phyloP scores from a whole-genome alignment of 306 rosid genomes.

The Acacia crassicarpa region DNA sequence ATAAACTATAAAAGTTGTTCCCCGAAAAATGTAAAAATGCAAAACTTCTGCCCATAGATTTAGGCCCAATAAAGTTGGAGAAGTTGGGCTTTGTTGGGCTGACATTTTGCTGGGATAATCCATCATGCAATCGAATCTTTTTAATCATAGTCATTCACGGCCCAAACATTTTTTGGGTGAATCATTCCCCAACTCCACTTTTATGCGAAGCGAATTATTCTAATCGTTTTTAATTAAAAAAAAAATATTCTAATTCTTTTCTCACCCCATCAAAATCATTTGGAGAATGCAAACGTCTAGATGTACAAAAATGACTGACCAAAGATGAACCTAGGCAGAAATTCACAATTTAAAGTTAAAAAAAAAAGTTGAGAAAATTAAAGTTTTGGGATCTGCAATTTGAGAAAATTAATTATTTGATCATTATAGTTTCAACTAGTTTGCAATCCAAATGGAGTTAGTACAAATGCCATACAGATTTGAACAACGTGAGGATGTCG shows the following conservation, averaged over 20 bases:
- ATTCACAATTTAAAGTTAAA: no score
- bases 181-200: not conserved
- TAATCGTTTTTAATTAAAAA: not conserved
- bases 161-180: no score
- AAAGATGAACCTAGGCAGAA: not conserved
- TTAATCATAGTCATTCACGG: not conserved
- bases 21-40: not conserved
- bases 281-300: not conserved
- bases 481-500: no score
- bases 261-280: not conserved
- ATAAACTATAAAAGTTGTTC: no score
- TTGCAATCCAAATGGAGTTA: no score
- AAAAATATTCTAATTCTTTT: no score
- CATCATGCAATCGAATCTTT: not conserved
- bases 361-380: no score
- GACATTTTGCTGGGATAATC: not conserved
- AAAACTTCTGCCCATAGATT: not conserved
- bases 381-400: no score
- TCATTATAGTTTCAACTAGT: not conserved
- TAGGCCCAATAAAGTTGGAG: not conserved
- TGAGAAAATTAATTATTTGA: no score
- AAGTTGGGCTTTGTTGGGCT: not conserved
- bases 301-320: not conserved
- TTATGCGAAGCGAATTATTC: not conserved
- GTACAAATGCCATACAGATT: no score